A percentile compares a stretch with the other conserved stretches of the same genome.
phyloP scores from a whole-genome alignment of 2,329 filamentous ascomycete genomes.

The Pseudogymnoascus sp. region DNA sequence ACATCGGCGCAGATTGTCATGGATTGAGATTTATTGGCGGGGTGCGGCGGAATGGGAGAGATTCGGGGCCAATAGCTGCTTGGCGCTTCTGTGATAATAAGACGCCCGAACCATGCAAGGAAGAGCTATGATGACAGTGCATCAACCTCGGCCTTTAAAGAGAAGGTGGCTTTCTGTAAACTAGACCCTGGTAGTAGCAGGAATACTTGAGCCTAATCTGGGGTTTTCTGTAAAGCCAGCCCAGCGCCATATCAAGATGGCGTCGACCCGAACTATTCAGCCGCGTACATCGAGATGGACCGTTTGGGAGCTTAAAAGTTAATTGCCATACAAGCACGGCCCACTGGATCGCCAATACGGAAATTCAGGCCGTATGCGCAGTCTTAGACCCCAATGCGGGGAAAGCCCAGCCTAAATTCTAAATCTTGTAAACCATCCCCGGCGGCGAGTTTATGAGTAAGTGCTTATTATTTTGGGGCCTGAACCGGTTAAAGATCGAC shows the following conservation, averaged over 20 bases:
- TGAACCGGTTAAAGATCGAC: background rate
- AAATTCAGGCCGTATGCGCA: slow-evolving; percentile 7
- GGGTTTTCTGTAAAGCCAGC: background rate
- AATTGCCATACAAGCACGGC: background rate
- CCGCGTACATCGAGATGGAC: background rate
- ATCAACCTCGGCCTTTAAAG: background rate
- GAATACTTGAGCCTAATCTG: background rate
- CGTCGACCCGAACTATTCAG: background rate
- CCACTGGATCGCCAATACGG: slow-evolving; percentile 11
- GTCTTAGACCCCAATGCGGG: background rate
- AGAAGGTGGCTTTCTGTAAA: background rate
- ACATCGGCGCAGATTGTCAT: background rate
- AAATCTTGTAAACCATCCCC: background rate
- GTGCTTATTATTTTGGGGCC: background rate
- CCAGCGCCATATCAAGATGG: background rate
- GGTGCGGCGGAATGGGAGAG: background rate
- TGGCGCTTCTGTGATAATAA: background rate
- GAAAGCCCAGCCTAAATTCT: background rate
- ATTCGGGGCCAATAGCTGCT: background rate
- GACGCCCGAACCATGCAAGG: background rate
- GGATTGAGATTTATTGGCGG: background rate
- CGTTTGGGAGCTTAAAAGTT: background rate
- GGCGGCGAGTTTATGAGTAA: background rate
- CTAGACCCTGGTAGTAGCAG: background rate
- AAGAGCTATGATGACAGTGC: background rate